Base-by-base conservation (phyloP, 331 rosid genomes). In the Acacia pycnantha region DNA sequence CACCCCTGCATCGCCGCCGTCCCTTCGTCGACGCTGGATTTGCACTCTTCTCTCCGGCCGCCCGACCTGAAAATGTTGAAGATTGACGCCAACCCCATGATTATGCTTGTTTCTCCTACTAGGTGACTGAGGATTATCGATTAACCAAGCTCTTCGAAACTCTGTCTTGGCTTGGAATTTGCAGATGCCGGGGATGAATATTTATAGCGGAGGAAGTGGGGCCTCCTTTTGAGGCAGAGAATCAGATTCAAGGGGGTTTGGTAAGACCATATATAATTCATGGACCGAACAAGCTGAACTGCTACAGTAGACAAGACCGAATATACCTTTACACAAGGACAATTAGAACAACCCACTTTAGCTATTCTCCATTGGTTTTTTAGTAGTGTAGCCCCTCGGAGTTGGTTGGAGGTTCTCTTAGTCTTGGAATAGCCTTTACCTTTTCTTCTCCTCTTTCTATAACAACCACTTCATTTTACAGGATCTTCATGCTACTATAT, bases 41-140 rank as follows among this genome's bases (percentile, higher is more conserved):
- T 5, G 9, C 11, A 58, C 65, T 79, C 85, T 18, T 74, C 73
- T 21, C 70, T 85, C 22, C 83, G 77, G 19, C 27, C 81, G 12
- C 46, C 13, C 0, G 87, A 81, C 77, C 87, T 87, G 84, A 91
- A 89, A 8, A 91, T 70, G 87, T 75, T 89, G 81, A 88, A 87
- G 26, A 86, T 74, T 0, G 93, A n/a, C n/a, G n/a, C n/a, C n/a
- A n/a, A n/a, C n/a, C n/a, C n/a, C n/a, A n/a, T n/a, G n/a, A n/a
- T n/a, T n/a, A n/a, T n/a, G n/a, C n/a, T n/a, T n/a, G 19, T 50
- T 29, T 48, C 65, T 54, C 26, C 18, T 71, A 29, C 13, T 15
- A 0, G 40, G 3, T 62, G 69, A 13, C 54, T 72, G 56, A 27
- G 64, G 41, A 37, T 37, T 37, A 6, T 22, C 5, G 15, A 4